Evolutionary conservation across 140 eudicot species (phyloP), one percentile per base, ranked within the genome.

Genomic region (Anethum foeniculum): DNA sequence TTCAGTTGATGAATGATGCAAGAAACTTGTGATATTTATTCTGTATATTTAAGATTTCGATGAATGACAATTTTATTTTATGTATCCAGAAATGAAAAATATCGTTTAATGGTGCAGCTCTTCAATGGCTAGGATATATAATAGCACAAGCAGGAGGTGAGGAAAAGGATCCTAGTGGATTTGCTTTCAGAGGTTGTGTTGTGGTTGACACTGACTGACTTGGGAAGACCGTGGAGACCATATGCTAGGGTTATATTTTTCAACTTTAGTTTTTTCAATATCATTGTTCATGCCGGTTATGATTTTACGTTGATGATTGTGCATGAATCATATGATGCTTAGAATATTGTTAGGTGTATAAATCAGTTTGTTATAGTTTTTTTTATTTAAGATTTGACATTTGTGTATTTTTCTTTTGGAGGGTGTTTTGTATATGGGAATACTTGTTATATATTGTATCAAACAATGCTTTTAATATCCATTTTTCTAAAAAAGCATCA

Each of bases 151-250:
- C 86, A 32, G 84, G 97, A 83, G 41, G 48, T 0, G 19, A 19
- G 5, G 72, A 87, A 1, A 13, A 62, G 23, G 91, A 92, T 6
- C 34, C 73, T 0, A 83, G 79, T 12, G 98, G 98, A 1, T 94
- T 94, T 51, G 97, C 92, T 56, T 94, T 94, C 80, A 90, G 90
- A 65, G 74, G 82, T 14, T 90, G 98, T 80, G 81, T 78, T 10
- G 86, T 94, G 13, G 34, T 81, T 6, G 98, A 97, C 39, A 87
- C 86, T 41, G 96, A 62, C 92, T 7, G 92, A 34, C 62, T 73
- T 94, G 72, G 98, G 98, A 71, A 88, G 98, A 72, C 88, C 98
- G 25, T 94, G 97, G 94, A 86, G 94, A 64, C 80, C 80, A 7
- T 80, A 88, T 78, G 97, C 98, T 19, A 79, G 95, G 60, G 98